Conservation (phyloP, 2,329 filamentous ascomycete species). For the Rutstroemia sydowiana region DNA sequence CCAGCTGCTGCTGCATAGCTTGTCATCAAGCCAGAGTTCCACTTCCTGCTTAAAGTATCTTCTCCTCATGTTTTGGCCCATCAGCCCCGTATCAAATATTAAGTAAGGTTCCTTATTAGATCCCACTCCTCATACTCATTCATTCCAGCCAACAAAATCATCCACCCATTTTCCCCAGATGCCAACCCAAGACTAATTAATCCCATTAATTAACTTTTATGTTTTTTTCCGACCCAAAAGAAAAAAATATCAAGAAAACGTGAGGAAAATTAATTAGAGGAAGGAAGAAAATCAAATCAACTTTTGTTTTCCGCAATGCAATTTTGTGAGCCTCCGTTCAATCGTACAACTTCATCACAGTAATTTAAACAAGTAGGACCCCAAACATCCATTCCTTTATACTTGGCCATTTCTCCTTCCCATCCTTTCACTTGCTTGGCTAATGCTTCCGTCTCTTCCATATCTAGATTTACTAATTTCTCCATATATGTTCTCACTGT, state of each 20-base stretch:
- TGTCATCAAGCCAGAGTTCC: too few relatives aligned
- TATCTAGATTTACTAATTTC: constrained; percentile 33
- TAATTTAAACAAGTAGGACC: constrained; percentile 19
- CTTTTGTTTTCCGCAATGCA: background rate
- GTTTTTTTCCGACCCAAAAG: background rate
- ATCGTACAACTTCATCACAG: constrained; percentile 12
- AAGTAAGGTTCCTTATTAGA: too few relatives aligned
- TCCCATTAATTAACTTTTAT: too few relatives aligned
- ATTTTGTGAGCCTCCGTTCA: background rate
- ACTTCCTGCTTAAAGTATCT: too few relatives aligned
- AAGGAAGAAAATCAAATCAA: background rate
- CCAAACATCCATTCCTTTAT: constrained; percentile 39
- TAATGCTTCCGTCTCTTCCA: constrained; percentile 35
- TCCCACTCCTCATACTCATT: too few relatives aligned
- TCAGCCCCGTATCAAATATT: too few relatives aligned
- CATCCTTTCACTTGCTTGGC: constrained; percentile 38
- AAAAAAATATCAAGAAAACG: too few relatives aligned
- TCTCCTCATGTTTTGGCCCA: too few relatives aligned
- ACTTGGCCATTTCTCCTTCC: constrained; percentile 37
- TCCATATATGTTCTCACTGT: constrained; percentile 41
- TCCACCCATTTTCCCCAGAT: too few relatives aligned
- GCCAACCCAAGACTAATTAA: too few relatives aligned
- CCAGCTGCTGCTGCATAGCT: too few relatives aligned
- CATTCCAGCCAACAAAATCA: too few relatives aligned
- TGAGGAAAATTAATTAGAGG: background rate